These are phyloP conservation scores for Colletotrichum sp. DNA, from an alignment of 2,329 filamentous ascomycete species.

Conservation along the genomic window DNA sequence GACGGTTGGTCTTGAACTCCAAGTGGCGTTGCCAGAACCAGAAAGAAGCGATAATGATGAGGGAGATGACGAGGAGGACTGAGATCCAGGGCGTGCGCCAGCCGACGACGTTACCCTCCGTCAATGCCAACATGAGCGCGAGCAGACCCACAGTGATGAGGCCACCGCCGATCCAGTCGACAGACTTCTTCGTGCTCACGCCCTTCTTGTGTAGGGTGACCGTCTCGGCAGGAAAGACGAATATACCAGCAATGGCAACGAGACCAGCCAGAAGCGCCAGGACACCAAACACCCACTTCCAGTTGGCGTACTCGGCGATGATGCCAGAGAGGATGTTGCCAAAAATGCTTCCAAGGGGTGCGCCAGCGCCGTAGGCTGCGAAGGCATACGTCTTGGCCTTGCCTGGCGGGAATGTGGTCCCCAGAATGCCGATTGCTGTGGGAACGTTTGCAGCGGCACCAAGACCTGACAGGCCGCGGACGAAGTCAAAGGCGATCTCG, in stretches of 20 bases:
- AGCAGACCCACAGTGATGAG: conserved; percentile 68
- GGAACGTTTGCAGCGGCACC: conserved; percentile 74
- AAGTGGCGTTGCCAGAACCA: conserved; percentile 66
- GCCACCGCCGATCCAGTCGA: conserved; percentile 72
- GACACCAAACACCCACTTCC: conserved; percentile 73
- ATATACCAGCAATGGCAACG: conserved; percentile 60
- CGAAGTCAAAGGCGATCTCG: conserved; percentile 71
- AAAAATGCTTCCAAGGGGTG: conserved; percentile 67
- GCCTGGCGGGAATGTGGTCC: conserved; percentile 69
- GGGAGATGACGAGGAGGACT: conserved; percentile 60
- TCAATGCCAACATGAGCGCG: conserved; percentile 69
- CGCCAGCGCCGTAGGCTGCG: conserved; percentile 66
- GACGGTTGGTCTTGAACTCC: conserved; percentile 53
- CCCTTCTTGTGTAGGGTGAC: conserved; percentile 30
- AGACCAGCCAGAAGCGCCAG: conserved; percentile 64
- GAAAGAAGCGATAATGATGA: conserved; percentile 62
- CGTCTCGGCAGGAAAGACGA: conserved; percentile 63
- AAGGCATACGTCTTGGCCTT: conserved; percentile 76
- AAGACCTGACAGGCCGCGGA: conserved; percentile 71
- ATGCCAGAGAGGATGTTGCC: conserved; percentile 70
- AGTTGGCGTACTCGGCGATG: conserved; percentile 65
- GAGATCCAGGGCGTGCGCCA: conserved; percentile 70
- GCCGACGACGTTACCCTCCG: conserved; percentile 72
- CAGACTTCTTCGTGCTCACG: conserved; percentile 43
- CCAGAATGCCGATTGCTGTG: conserved; percentile 73